phyloP scores from a whole-genome alignment of 768 basidiomycete genomes.

The Paxillus involutus region DNA sequence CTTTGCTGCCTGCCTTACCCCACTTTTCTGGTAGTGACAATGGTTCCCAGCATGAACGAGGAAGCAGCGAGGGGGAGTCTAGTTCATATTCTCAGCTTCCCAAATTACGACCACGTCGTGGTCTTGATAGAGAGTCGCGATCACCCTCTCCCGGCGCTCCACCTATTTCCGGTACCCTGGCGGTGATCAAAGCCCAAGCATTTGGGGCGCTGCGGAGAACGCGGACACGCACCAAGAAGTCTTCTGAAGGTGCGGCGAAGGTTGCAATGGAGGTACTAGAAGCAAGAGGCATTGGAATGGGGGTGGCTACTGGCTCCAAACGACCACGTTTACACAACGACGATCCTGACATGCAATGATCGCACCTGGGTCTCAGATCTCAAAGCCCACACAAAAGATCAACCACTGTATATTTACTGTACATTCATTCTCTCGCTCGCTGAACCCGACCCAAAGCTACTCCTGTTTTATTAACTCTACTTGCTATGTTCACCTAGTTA shows the following conservation, averaged over 20 bases:
- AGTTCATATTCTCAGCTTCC: conserved; percentile 38
- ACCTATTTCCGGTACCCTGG: conserved; percentile 74
- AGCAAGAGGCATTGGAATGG: conserved; percentile 69
- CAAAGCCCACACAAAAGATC: conserved; percentile 12
- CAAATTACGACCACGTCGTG: conserved; percentile 49
- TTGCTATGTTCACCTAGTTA: conserved; percentile 33
- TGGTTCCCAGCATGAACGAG: conserved; percentile 50
- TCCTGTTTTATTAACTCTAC: conserved; percentile 31
- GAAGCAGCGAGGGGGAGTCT: conserved; percentile 58
- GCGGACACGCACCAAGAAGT: conserved; percentile 69
- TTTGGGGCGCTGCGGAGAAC: conserved; percentile 84
- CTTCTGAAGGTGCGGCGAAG: conserved; percentile 67
- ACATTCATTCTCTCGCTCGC: conserved; percentile 22
- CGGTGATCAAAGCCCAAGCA: conserved; percentile 89
- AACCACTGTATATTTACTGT: conserved; percentile 29
- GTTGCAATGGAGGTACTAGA: conserved; percentile 82
- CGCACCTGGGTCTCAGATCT: conserved; percentile 7
- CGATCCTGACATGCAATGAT: conserved; percentile 46
- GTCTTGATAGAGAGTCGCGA: conserved; percentile 44
- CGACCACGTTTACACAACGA: conserved; percentile 51
- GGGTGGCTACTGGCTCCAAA: conserved; percentile 36
- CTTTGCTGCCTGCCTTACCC: conserved; percentile 46
- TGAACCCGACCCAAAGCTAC: conserved; percentile 26
- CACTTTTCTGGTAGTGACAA: conserved; percentile 52
- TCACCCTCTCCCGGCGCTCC: conserved; percentile 48